Conservation (phyloP, 1,284 basidiomycete species). For the Cystobasidiaceae sp. region DNA sequence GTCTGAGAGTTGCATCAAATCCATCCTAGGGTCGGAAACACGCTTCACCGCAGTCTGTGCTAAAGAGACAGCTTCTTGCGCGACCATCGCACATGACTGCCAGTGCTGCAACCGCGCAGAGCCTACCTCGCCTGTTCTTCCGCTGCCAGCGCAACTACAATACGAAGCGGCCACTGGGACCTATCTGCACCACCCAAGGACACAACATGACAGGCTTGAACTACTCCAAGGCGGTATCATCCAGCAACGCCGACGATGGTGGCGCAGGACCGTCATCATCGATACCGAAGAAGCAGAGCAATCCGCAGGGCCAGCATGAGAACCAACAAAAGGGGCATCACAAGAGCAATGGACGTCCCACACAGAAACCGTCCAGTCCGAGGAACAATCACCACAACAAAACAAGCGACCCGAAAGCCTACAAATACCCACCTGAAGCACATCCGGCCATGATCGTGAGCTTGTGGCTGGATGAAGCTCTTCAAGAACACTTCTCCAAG, state of each 20-base stretch:
- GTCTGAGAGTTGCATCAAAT: too few relatives aligned
- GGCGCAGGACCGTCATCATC: too few relatives aligned
- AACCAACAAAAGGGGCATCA: not conserved
- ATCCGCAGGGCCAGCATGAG: not conserved
- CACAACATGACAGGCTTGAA: not conserved
- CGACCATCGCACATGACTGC: not conserved
- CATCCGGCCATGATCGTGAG: slow-evolving; percentile 6
- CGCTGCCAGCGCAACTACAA: not conserved
- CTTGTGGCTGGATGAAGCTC: slow-evolving; percentile 2
- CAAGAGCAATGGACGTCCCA: not conserved
- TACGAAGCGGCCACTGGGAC: not conserved
- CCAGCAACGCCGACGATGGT: not conserved
- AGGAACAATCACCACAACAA: not conserved
- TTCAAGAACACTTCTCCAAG: slow-evolving; percentile 1
- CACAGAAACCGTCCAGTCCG: not conserved
- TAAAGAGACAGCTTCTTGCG: too few relatives aligned
- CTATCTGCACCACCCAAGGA: not conserved
- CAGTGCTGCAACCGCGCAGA: not conserved
- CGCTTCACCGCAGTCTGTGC: too few relatives aligned
- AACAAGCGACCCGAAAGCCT: not conserved
- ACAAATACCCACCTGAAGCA: not conserved
- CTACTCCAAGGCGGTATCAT: not conserved
- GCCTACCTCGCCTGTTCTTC: not conserved
- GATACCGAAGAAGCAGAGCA: too few relatives aligned
- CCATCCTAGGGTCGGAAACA: too few relatives aligned